Evolutionary conservation across 441 rosid species (phyloP).

Genomic region (Melastoma candidum): DNA sequence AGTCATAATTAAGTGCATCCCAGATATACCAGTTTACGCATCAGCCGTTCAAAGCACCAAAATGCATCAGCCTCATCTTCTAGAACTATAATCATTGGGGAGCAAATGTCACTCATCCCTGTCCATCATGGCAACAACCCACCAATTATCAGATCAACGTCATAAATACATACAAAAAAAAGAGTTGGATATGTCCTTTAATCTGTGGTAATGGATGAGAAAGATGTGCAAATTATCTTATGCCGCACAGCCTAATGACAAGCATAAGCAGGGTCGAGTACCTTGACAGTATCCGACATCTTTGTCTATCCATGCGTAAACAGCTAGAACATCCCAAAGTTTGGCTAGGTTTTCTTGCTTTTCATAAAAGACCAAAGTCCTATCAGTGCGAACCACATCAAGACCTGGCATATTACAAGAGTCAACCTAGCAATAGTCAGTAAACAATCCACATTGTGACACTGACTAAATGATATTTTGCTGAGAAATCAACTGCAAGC

Average conservation of each 20-base stretch:
- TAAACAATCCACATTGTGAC: neutral
- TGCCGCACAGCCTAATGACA: too few relatives aligned
- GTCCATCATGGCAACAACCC: constrained; percentile 1
- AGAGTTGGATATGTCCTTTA: too few relatives aligned
- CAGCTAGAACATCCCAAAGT: constrained; percentile 90
- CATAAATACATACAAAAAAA: too few relatives aligned
- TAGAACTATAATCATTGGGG: constrained; percentile 94
- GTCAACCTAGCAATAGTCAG: neutral
- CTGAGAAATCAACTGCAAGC: too few relatives aligned
- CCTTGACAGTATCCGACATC: constrained; percentile 98
- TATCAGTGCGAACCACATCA: constrained; percentile 88
- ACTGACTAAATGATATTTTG: too few relatives aligned
- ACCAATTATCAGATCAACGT: too few relatives aligned
- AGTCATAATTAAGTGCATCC: neutral
- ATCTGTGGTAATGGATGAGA: too few relatives aligned
- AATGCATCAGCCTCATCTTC: constrained; percentile 88
- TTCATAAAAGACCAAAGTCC: constrained; percentile 79
- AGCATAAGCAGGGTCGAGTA: constrained; percentile 1
- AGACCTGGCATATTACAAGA: constrained; percentile 40
- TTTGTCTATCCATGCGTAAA: constrained; percentile 85
- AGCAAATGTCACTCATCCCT: constrained; percentile 99
- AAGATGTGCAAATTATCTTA: too few relatives aligned
- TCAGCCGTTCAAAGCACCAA: constrained; percentile 95
- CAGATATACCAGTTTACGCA: constrained; percentile 79
- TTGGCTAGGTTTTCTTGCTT: constrained; percentile 77